These are phyloP conservation scores for Calycina herbarum DNA, from an alignment of 2,329 filamentous ascomycete genomes.

Conservation along the genomic window DNA sequence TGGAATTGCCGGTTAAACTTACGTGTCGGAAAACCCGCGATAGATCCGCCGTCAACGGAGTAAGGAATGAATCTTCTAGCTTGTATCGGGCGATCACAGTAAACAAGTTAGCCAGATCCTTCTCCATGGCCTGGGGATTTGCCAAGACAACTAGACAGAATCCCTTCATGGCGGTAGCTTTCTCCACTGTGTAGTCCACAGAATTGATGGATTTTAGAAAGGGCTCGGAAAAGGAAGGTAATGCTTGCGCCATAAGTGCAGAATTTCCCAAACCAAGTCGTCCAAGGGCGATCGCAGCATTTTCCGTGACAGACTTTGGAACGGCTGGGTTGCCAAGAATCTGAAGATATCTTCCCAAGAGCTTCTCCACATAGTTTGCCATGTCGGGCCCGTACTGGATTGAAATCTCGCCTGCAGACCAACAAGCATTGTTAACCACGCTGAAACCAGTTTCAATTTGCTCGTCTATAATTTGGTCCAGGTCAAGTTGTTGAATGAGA, in stretches of 20 bases:
- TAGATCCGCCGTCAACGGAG: slow-evolving; percentile 34
- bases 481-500: slow-evolving; percentile 82
- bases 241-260: slow-evolving; percentile 73
- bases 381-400: slow-evolving; percentile 75
- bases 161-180: slow-evolving; percentile 88
- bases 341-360: slow-evolving; percentile 74
- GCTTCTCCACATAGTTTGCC: slow-evolving; percentile 71
- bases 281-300: slow-evolving; percentile 89
- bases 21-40: slow-evolving; percentile 36
- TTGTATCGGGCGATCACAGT: slow-evolving; percentile 77
- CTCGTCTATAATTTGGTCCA: slow-evolving; percentile 74
- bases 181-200: slow-evolving; percentile 87
- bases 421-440: slow-evolving; percentile 97
- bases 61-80: slow-evolving; percentile 54
- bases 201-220: slow-evolving; percentile 82
- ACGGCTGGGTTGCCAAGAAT: slow-evolving; percentile 86
- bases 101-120: slow-evolving; percentile 79
- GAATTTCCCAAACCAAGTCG: slow-evolving; percentile 80
- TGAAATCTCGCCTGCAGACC: slow-evolving; percentile 91
- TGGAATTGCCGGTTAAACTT: slow-evolving; percentile 17
- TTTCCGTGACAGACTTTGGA: slow-evolving; percentile 85
- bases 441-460: slow-evolving; percentile 84
- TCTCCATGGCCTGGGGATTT: slow-evolving; percentile 92
- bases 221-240: slow-evolving; percentile 76
- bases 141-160: slow-evolving; percentile 81